Percentiles rank a stretch among this genome's conserved stretches.
phyloP scores from a whole-genome alignment of 352 stramenopile genomes.

The Aphanomyces euteiches region DNA sequence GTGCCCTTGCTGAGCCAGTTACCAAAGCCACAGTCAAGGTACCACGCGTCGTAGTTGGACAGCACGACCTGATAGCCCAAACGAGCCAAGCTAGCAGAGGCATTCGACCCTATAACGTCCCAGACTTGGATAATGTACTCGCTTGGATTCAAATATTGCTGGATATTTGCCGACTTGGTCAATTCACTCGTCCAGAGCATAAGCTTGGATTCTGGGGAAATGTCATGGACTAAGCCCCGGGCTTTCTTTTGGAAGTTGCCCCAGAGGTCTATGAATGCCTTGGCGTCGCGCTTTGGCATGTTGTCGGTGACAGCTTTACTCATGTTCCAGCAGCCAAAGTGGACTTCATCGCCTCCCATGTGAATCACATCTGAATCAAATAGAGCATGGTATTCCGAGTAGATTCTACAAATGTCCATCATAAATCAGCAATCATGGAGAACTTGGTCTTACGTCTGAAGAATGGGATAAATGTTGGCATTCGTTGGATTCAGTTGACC shows the following conservation, averaged over 20 bases:
- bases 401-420: slow-evolving; percentile 24
- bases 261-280: slow-evolving; percentile 20
- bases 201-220: slow-evolving; percentile 14
- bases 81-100: background rate
- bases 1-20: slow-evolving; percentile 30
- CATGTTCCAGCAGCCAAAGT: slow-evolving; percentile 31
- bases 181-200: slow-evolving; percentile 30
- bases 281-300: background rate
- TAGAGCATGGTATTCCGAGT: slow-evolving; percentile 21
- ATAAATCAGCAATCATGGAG: slow-evolving; percentile 2
- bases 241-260: slow-evolving; percentile 24
- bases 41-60: slow-evolving; percentile 26
- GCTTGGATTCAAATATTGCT: slow-evolving; percentile 14
- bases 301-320: slow-evolving; percentile 14
- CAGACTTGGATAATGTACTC: slow-evolving; percentile 29
- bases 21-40: slow-evolving; percentile 27
- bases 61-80: slow-evolving; percentile 20
- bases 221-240: background rate
- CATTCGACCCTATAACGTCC: background rate
- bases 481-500: slow-evolving; percentile 33
- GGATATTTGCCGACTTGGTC: slow-evolving; percentile 3
- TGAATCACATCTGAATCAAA: slow-evolving; percentile 32
- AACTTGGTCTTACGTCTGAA: slow-evolving; percentile 21
- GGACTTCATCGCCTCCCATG: slow-evolving; percentile 35
- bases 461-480: slow-evolving; percentile 22